Evolutionary conservation across 1,284 basidiomycete genomes (phyloP).

Genomic region (Papiliotrema terrestris): DNA sequence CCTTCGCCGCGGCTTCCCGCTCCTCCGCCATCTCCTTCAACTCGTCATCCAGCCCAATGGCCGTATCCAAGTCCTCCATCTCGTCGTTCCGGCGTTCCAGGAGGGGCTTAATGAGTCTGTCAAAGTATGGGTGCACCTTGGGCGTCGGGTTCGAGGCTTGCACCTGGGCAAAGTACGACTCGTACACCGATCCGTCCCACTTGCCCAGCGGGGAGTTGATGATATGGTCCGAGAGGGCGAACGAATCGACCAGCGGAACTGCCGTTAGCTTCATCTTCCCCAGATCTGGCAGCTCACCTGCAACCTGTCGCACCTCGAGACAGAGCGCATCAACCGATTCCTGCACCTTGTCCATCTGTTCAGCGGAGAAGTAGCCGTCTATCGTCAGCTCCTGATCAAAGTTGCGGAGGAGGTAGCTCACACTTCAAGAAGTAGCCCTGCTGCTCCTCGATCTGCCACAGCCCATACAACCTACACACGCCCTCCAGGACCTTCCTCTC

Average conservation of each 20-base stretch:
- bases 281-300: constrained; percentile 28
- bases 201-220: constrained; percentile 58
- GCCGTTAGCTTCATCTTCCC: not conserved
- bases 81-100: constrained; percentile 51
- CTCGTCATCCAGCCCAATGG: constrained; percentile 50
- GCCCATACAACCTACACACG: constrained; percentile 51
- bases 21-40: constrained; percentile 8
- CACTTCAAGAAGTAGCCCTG: constrained; percentile 56
- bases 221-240: constrained; percentile 56
- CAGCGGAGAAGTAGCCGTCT: constrained; percentile 51
- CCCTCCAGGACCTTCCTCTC: constrained; percentile 45
- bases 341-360: constrained; percentile 52
- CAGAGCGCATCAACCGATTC: constrained; percentile 53
- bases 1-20: not conserved
- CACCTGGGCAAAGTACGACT: constrained; percentile 54
- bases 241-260: constrained; percentile 55
- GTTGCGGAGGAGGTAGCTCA: constrained; percentile 15
- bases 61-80: constrained; percentile 51
- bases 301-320: constrained; percentile 51
- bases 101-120: constrained; percentile 55
- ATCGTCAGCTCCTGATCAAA: not conserved
- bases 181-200: constrained; percentile 53
- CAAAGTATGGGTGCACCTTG: constrained; percentile 55
- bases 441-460: constrained; percentile 59
- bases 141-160: constrained; percentile 44